Percentiles rank a stretch among this genome's conserved stretches.
Evolutionary conservation across 179 eudicot species (phyloP).

Genomic region (Silene vulgaris): DNA sequence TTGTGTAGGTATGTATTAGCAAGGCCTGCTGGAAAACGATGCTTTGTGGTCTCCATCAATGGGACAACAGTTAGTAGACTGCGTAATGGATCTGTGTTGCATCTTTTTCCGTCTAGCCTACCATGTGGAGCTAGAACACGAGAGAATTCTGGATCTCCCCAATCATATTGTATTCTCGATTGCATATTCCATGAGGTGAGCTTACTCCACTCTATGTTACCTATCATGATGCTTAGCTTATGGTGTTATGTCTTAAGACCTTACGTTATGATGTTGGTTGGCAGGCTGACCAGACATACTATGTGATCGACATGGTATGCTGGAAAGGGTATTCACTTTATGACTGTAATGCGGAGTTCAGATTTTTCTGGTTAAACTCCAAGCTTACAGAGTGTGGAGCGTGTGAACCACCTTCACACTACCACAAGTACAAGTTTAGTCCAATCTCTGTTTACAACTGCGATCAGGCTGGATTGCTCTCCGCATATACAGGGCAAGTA

Average conservation of each 20-base stretch:
- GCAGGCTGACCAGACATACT: constrained; percentile 88
- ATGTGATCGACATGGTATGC: constrained; percentile 86
- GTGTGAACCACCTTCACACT: constrained; percentile 69
- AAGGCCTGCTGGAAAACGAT: constrained; percentile 93
- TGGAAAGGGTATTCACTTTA: constrained; percentile 89
- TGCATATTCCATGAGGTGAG: constrained; percentile 93
- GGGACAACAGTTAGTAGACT: constrained; percentile 88
- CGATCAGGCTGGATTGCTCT: constrained; percentile 67
- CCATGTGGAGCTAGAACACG: constrained; percentile 79
- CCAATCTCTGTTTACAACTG: constrained; percentile 64
- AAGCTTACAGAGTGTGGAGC: constrained; percentile 88
- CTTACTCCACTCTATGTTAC: not conserved
- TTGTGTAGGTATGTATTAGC: constrained; percentile 71
- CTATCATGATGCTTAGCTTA: not conserved
- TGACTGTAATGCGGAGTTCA: constrained; percentile 91
- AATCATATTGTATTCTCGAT: constrained; percentile 85
- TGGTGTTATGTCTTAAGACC: not conserved
- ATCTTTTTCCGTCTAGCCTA: constrained; percentile 85
- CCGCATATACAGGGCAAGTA: constrained; percentile 64
- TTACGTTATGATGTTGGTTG: constrained; percentile 22
- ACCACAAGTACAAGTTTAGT: constrained; percentile 69
- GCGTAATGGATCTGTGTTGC: constrained; percentile 76
- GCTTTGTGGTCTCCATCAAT: constrained; percentile 91
- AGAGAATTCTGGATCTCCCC: constrained; percentile 54
- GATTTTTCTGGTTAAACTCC: constrained; percentile 92